A percentile compares a stretch with the other conserved stretches of the same genome.
phyloP scores from a whole-genome alignment of 2,329 filamentous ascomycete species.

The Celoporthe dispersa region DNA sequence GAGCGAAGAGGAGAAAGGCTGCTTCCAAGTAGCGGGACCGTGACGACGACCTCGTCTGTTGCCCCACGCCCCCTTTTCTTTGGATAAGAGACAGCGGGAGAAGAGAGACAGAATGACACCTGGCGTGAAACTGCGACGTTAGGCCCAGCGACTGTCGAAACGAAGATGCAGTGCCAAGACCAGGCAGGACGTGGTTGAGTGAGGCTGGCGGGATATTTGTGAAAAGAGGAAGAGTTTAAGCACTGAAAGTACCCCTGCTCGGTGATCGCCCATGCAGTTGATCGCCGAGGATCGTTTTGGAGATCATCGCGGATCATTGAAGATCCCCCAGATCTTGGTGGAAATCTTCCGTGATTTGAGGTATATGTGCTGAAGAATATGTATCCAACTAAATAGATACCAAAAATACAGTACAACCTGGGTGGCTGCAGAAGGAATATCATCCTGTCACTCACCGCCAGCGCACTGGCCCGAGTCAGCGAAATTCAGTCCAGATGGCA shows the following conservation, averaged over 20 bases:
- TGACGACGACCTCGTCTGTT: not conserved
- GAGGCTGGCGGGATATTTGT: not conserved
- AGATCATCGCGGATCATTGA: slow-evolving; percentile 13
- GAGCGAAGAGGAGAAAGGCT: not conserved
- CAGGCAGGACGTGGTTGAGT: not conserved
- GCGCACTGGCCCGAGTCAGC: not conserved
- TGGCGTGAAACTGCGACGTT: slow-evolving; percentile 21
- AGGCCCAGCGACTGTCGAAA: slow-evolving; percentile 19
- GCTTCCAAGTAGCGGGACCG: not conserved
- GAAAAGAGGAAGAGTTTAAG: not conserved
- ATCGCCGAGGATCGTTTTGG: slow-evolving; percentile 15
- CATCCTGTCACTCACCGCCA: not conserved
- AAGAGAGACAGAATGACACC: slow-evolving; percentile 18
- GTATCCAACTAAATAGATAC: not conserved
- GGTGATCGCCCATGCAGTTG: slow-evolving; percentile 4
- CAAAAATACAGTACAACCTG: not conserved
- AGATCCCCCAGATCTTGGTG: slow-evolving; percentile 15
- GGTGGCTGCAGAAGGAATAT: not conserved
- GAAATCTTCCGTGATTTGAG: not conserved
- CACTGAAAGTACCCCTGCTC: not conserved
- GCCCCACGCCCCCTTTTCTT: not conserved
- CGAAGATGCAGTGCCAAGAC: slow-evolving; percentile 2
- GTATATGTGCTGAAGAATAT: not conserved
- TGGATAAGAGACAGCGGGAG: not conserved
- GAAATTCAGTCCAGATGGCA: not conserved